Conservation (phyloP, 192 early-diverging fungal species). For the Podila clonocystis region DNA sequence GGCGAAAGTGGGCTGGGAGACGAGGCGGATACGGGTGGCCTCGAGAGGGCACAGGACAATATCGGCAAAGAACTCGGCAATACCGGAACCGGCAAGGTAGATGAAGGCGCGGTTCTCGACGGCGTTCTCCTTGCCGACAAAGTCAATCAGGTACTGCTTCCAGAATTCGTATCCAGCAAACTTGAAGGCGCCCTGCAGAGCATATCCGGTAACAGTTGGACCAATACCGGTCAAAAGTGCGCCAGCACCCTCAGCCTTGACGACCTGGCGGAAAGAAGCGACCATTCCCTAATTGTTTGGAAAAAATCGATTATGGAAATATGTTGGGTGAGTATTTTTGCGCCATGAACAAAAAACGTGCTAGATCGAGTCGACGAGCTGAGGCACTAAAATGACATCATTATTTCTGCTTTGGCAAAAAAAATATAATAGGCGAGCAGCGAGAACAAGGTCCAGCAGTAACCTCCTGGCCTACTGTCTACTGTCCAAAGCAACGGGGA, state of each 20-base stretch:
- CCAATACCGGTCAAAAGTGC: constrained; percentile 73
- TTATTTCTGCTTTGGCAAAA: neutral
- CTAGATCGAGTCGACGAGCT: no score
- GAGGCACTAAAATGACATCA: no score
- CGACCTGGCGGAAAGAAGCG: constrained; percentile 58
- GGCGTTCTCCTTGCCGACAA: constrained; percentile 65
- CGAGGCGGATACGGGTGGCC: constrained; percentile 78
- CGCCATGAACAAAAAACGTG: no score
- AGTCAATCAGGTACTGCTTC: constrained; percentile 66
- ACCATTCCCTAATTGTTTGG: constrained; percentile 55
- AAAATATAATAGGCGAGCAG: no score
- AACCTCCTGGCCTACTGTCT: no score
- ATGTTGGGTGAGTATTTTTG: neutral
- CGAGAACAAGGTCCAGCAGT: no score
- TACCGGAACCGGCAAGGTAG: constrained; percentile 71
- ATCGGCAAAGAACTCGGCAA: constrained; percentile 83
- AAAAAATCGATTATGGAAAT: neutral
- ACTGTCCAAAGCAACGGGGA: no score
- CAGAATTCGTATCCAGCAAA: constrained; percentile 78
- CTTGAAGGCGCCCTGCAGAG: constrained; percentile 73
- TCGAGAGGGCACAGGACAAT: constrained; percentile 79
- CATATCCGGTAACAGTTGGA: constrained; percentile 71
- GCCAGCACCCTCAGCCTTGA: constrained; percentile 62
- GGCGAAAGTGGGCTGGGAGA: constrained; percentile 75
- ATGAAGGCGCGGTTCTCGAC: constrained; percentile 68